Base-by-base conservation (phyloP, 1,139 yeast species). In the Lodderomyces theae region DNA sequence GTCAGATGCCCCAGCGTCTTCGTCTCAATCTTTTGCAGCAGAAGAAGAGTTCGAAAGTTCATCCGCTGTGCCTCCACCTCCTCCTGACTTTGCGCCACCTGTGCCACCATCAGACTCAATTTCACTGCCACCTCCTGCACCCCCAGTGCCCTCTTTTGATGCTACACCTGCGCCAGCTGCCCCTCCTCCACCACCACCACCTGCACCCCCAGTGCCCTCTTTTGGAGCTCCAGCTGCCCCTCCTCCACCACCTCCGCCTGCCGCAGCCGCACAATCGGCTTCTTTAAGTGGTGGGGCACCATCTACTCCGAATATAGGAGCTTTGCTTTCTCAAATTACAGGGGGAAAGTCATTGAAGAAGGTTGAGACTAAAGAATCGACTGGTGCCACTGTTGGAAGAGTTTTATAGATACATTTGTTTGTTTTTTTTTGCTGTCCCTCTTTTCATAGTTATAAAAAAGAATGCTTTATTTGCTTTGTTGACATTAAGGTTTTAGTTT, bases 271-370 rank as follows among this genome's bases (percentile, higher is more conserved):
- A 2, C 60, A 50, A 24, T 40, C 48, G 13, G 39, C 45, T 12
- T 45, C 49, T 16, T 52, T 58, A n/a, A 56, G 61, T n/a, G 35
- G 16, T 25, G 61, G 67, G 7, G 57, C 63, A 10, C 33, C 38
- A 28, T 13, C 34, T 12, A 13, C 39, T 4, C 41, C 43, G 34
- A 60, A 66, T 42, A 64, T 77, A 34, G 60, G 68, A 17, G 77
- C 79, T 0, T 63, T 79, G 34, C 64, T 79, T 36, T 80, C 80
- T 7, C 82, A 79, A 52, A 79, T 79, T 44, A 69, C 71, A n/a
- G 72, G 70, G 3, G 85, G 85, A 17, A 65, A 57, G 39, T 44
- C 72, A 1, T 66, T 79, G 49, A 70, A 64, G 47, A 77, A 66
- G 51, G 83, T 79, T 4, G 70, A 67, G 47, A 76, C 51, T 71